phyloP scores from a whole-genome alignment of 331 rosid species.

The Malus hybrid region DNA sequence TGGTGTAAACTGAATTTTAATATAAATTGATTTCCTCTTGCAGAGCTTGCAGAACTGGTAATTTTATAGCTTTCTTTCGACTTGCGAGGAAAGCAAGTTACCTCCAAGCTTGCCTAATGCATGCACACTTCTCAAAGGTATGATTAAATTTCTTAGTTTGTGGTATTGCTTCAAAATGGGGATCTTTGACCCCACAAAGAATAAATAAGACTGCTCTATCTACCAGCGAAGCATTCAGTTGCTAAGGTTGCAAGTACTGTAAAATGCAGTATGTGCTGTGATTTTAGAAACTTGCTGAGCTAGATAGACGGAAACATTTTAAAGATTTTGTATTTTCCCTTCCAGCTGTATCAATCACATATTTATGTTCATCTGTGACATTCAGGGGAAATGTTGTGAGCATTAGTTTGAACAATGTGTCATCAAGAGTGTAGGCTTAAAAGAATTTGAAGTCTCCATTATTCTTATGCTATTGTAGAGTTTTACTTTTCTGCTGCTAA shows the following conservation, averaged over 20 bases:
- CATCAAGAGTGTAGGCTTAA: background rate
- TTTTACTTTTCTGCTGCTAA: background rate
- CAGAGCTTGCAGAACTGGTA: slow-evolving; percentile 91
- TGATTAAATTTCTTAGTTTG: slow-evolving; percentile 7
- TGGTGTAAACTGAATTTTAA: slow-evolving; percentile 17
- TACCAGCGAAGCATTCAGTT: slow-evolving; percentile 7
- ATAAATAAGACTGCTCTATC: slow-evolving; percentile 6
- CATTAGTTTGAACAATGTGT: background rate
- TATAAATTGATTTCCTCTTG: slow-evolving; percentile 22
- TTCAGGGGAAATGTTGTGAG: background rate
- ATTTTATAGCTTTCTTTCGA: slow-evolving; percentile 86
- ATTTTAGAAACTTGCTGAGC: background rate
- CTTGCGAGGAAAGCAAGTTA: slow-evolving; percentile 87
- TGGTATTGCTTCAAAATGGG: slow-evolving; percentile 9
- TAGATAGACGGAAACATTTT: background rate
- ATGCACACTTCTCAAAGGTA: slow-evolving; percentile 98
- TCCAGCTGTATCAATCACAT: background rate
- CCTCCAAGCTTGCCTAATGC: slow-evolving; percentile 99
- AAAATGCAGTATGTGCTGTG: slow-evolving; percentile 5
- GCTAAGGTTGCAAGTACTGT: slow-evolving; percentile 1
- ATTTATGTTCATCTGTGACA: background rate
- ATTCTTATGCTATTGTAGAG: background rate
- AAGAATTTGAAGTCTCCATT: background rate
- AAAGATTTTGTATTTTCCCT: background rate
- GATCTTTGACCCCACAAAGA: slow-evolving; percentile 7